These are phyloP conservation scores for Mucor piriformis DNA, from an alignment of 371 early-diverging fungal species.

Conservation along the genomic window DNA sequence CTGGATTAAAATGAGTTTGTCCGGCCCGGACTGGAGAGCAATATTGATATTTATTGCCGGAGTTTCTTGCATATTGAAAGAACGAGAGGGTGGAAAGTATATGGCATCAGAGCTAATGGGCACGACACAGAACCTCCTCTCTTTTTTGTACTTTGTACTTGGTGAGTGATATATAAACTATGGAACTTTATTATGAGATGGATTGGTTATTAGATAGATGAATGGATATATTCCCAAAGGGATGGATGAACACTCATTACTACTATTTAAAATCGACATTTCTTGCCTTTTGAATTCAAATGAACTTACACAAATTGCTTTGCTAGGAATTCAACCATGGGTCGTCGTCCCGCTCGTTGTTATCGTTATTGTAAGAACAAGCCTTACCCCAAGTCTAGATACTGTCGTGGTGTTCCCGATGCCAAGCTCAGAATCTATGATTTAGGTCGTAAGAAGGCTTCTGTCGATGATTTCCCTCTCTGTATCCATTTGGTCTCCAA, in stretches of 20 bases:
- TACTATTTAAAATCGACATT: background rate
- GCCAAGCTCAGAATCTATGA: slow-evolving; percentile 99
- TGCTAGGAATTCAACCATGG: slow-evolving; percentile 32
- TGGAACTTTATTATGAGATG: slow-evolving; percentile 1
- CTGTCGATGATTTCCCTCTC: slow-evolving; percentile 98
- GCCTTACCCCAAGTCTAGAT: slow-evolving; percentile 99
- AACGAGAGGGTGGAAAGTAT: slow-evolving; percentile 1
- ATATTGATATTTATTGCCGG: background rate
- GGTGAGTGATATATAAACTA: slow-evolving; percentile 18
- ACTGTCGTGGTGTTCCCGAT: slow-evolving; percentile 99
- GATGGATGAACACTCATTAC: background rate
- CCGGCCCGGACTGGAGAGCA: background rate
- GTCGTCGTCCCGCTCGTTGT: slow-evolving; percentile 99
- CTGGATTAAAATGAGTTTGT: background rate
- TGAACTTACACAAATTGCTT: background rate
- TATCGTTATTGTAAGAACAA: slow-evolving; percentile 99
- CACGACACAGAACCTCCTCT: slow-evolving; percentile 18
- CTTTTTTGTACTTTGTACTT: slow-evolving; percentile 40
- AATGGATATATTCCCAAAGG: slow-evolving; percentile 1
- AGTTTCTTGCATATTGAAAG: background rate
- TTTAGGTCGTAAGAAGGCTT: slow-evolving; percentile 99
- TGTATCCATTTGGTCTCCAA: slow-evolving; percentile 97
- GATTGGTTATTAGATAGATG: slow-evolving; percentile 10
- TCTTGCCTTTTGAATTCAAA: background rate
- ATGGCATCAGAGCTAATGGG: background rate